These are phyloP conservation scores for Phytophthora boehmeriae DNA, from an alignment of 352 stramenopile species.

Conservation along the genomic window DNA sequence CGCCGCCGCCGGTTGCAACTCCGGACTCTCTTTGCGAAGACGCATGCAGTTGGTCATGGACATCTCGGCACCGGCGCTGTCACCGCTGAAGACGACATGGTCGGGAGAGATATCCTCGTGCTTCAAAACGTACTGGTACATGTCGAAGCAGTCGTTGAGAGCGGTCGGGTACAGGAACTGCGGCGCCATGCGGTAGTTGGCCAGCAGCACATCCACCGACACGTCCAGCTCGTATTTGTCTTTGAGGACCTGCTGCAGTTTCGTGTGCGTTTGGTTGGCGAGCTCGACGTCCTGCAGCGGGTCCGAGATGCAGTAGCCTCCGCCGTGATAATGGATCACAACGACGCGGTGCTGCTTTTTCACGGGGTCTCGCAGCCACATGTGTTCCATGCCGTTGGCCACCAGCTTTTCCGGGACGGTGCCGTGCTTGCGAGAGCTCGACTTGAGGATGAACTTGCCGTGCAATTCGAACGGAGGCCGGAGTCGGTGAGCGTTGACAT, in stretches of 20 bases:
- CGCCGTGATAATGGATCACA: constrained; percentile 48
- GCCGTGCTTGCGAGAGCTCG: constrained; percentile 12
- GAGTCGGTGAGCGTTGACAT: constrained; percentile 25
- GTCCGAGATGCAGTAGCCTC: constrained; percentile 35
- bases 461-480: constrained; percentile 22
- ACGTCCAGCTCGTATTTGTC: constrained; percentile 10
- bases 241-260: constrained; percentile 16
- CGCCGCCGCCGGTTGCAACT: constrained; percentile 15
- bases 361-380: constrained; percentile 33
- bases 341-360: constrained; percentile 28
- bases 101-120: constrained; percentile 20
- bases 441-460: constrained; percentile 21
- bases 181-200: constrained; percentile 54
- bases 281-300: constrained; percentile 28
- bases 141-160: constrained; percentile 37
- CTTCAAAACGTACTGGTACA: constrained; percentile 41
- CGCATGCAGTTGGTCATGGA: constrained; percentile 28
- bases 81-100: constrained; percentile 40
- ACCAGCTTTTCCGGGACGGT: constrained; percentile 23
- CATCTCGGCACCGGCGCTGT: constrained; percentile 45
- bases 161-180: constrained; percentile 38
- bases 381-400: constrained; percentile 36
- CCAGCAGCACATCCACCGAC: constrained; percentile 41
- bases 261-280: constrained; percentile 24
- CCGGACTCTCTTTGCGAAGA: constrained; percentile 17